phyloP scores from a whole-genome alignment of 148 eudicot species.

The Cornus florida region DNA sequence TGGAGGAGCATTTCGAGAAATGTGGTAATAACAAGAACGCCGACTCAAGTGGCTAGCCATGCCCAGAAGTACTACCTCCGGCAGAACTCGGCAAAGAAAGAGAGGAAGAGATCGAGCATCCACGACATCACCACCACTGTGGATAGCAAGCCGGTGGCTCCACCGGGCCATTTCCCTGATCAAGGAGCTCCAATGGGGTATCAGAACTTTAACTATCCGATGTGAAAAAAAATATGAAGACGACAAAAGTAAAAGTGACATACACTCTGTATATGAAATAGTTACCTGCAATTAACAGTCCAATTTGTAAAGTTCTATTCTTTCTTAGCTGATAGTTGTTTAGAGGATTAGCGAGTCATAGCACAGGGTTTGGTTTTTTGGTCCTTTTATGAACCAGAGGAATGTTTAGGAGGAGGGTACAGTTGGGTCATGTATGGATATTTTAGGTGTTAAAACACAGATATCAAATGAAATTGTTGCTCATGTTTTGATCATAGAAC shows the following conservation, averaged over 20 bases:
- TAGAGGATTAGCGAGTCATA: constrained; percentile 6
- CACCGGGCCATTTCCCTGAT: constrained; percentile 26
- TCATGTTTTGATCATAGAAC: neutral
- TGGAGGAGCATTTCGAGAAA: constrained; percentile 78
- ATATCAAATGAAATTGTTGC: neutral
- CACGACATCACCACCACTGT: constrained; percentile 61
- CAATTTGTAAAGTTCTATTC: constrained; percentile 14
- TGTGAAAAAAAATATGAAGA: constrained; percentile 8
- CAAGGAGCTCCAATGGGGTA: constrained; percentile 35
- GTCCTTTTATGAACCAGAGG: neutral
- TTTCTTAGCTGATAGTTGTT: constrained; percentile 9
- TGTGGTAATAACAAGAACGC: constrained; percentile 62
- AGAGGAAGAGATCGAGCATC: constrained; percentile 70
- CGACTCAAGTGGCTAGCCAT: constrained; percentile 75
- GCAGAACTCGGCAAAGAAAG: constrained; percentile 56
- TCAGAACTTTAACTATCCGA: constrained; percentile 27
- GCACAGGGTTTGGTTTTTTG: constrained; percentile 5
- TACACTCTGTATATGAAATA: neutral
- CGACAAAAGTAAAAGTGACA: neutral
- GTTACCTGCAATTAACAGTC: neutral
- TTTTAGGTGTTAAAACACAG: neutral
- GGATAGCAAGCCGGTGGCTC: constrained; percentile 37
- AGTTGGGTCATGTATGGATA: neutral
- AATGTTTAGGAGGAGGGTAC: neutral
- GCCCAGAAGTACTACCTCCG: constrained; percentile 70